A percentile compares a stretch with the other conserved stretches of the same genome.
phyloP scores from a whole-genome alignment of 1,139 yeast genomes.

The Pichia sp. region DNA sequence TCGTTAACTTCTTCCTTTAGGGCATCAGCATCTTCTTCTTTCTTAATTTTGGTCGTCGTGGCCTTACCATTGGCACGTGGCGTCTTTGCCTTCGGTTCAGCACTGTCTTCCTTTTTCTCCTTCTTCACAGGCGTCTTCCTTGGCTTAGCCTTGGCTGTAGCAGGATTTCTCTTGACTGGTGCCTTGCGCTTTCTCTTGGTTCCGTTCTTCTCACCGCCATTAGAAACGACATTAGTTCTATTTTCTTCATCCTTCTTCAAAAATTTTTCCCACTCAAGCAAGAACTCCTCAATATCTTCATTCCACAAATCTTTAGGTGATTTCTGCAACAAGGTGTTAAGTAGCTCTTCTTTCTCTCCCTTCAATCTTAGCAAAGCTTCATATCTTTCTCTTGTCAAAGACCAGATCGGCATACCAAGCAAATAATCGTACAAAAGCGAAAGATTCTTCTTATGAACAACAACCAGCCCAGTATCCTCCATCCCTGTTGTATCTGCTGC shows the following conservation, averaged over 20 bases:
- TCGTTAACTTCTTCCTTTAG: slow-evolving; percentile 16
- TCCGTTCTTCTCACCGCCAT: slow-evolving; percentile 19
- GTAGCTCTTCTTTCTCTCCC: slow-evolving; percentile 67
- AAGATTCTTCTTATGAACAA: slow-evolving; percentile 40
- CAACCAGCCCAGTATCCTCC: slow-evolving; percentile 27
- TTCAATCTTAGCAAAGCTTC: slow-evolving; percentile 71
- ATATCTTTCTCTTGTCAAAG: slow-evolving; percentile 84
- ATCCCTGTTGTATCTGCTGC: slow-evolving; percentile 32
- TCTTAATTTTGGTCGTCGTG: neutral
- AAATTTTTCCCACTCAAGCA: slow-evolving; percentile 62
- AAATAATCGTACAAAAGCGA: slow-evolving; percentile 67
- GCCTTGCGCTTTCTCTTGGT: slow-evolving; percentile 22
- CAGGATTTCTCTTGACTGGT: slow-evolving; percentile 12
- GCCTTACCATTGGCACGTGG: slow-evolving; percentile 5
- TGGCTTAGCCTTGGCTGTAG: slow-evolving; percentile 6
- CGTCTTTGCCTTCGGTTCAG: slow-evolving; percentile 7
- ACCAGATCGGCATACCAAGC: slow-evolving; percentile 89
- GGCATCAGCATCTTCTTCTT: slow-evolving; percentile 3
- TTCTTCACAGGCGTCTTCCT: neutral
- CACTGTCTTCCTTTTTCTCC: slow-evolving; percentile 3
- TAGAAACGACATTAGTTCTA: slow-evolving; percentile 24
- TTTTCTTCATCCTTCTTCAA: slow-evolving; percentile 48
- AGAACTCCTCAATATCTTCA: slow-evolving; percentile 71
- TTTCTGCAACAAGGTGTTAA: slow-evolving; percentile 59
- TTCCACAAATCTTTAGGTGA: slow-evolving; percentile 89